Percentiles rank a stretch among this genome's conserved stretches.
Evolutionary conservation across 768 basidiomycete genomes (phyloP).

Genomic region (Mycena rosella): DNA sequence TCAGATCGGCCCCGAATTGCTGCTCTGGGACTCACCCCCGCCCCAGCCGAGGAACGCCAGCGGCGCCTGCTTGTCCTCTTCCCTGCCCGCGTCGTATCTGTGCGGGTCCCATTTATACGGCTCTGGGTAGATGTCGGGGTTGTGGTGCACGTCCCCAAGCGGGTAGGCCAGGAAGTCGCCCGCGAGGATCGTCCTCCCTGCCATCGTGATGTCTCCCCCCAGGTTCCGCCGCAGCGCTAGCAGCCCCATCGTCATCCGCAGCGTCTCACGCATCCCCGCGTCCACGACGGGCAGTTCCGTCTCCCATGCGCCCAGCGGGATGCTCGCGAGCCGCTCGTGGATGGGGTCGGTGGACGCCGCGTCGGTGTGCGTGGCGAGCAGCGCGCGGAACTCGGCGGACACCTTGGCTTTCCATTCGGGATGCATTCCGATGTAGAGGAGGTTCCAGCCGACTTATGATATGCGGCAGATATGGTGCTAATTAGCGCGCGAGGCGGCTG

Average conservation of each 20-base stretch:
- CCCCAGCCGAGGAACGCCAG: slow-evolving; percentile 18
- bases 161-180: slow-evolving; percentile 34
- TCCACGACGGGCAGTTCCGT: slow-evolving; percentile 32
- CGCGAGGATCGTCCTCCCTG: slow-evolving; percentile 1
- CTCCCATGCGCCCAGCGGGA: slow-evolving; percentile 36
- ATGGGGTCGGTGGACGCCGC: neutral
- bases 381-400: slow-evolving; percentile 21
- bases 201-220: too few relatives aligned
- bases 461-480: neutral
- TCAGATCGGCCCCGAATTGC: neutral
- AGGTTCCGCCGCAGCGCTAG: slow-evolving; percentile 32
- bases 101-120: slow-evolving; percentile 30
- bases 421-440: slow-evolving; percentile 20
- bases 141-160: slow-evolving; percentile 25
- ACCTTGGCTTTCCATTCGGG: slow-evolving; percentile 30
- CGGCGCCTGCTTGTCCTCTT: slow-evolving; percentile 13
- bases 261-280: slow-evolving; percentile 29
- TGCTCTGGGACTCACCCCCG: neutral
- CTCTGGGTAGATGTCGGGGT: slow-evolving; percentile 33
- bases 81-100: slow-evolving; percentile 11
- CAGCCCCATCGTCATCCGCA: slow-evolving; percentile 22
- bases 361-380: slow-evolving; percentile 14
- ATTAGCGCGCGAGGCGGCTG: neutral
- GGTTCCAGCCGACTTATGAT: slow-evolving; percentile 17
- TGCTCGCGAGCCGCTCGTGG: slow-evolving; percentile 16